Conservation (phyloP, 2,329 filamentous ascomycete genomes). For the Cordyceps pruinosa region DNA sequence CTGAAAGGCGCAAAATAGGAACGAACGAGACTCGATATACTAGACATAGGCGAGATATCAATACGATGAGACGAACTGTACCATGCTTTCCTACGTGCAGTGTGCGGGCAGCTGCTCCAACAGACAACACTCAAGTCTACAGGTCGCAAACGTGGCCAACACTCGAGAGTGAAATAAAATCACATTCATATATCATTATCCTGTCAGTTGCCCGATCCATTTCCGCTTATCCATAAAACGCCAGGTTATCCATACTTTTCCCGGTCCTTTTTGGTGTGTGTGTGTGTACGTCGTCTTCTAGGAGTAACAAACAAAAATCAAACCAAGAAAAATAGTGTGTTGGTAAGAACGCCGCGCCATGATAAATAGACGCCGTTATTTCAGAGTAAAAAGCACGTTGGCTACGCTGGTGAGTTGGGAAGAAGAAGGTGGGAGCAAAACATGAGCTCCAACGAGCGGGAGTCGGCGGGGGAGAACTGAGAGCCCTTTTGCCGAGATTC, state of each 20-base stretch:
- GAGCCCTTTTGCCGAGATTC: conserved; percentile 42
- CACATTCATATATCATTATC: conserved; percentile 6
- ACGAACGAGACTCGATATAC: not conserved
- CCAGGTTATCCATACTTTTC: not conserved
- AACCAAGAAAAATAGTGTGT: not conserved
- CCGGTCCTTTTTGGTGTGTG: not conserved
- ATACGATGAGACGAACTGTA: not conserved
- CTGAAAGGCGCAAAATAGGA: not conserved
- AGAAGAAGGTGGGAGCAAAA: conserved; percentile 43
- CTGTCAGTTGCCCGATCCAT: not conserved
- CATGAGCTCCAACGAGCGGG: conserved; percentile 43
- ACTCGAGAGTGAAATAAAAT: not conserved
- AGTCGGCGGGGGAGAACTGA: conserved; percentile 43
- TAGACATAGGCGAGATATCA: not conserved
- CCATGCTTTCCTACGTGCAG: not conserved
- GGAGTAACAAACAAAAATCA: not conserved
- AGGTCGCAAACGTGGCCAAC: not conserved
- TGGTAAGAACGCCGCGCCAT: too few relatives aligned
- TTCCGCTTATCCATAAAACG: conserved; percentile 9
- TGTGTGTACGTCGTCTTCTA: not conserved
- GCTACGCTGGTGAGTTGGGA: conserved; percentile 22
- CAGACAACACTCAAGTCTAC: not conserved
- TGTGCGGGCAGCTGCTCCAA: too few relatives aligned
- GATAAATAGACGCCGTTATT: not conserved
- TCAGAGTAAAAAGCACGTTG: not conserved